These are phyloP conservation scores for Myriosclerotinia curreyana DNA, from an alignment of 2,329 filamentous ascomycete species.

Conservation along the genomic window DNA sequence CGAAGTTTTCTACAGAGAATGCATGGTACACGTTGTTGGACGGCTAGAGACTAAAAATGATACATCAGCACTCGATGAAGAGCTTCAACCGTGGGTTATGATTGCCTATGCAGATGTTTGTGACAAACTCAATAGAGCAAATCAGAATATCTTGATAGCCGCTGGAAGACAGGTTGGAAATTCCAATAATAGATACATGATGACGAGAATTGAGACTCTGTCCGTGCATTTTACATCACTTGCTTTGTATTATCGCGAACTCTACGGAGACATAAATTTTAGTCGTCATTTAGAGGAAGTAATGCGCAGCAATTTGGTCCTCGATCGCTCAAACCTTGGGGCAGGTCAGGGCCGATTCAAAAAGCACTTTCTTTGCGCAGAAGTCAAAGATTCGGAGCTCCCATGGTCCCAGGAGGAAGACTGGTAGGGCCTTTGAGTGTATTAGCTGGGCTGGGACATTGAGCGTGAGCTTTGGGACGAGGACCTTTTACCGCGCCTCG, in stretches of 20 bases:
- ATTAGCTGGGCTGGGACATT: not conserved
- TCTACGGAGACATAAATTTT: not conserved
- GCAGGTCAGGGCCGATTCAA: not conserved
- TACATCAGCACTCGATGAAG: not conserved
- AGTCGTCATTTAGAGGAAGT: not conserved
- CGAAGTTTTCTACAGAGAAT: not conserved
- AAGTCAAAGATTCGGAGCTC: not conserved
- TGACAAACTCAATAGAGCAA: not conserved
- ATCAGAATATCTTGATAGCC: accelerated
- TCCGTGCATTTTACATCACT: not conserved
- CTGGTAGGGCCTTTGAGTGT: not conserved
- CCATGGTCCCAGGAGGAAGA: not conserved
- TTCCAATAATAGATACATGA: no score
- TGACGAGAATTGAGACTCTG: no score
- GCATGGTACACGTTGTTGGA: slow-evolving; percentile 4
- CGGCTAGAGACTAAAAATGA: not conserved
- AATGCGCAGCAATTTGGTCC: not conserved
- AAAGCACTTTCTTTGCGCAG: not conserved
- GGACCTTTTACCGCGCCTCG: no score
- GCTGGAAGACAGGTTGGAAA: no score
- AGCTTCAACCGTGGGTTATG: not conserved
- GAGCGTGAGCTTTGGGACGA: no score
- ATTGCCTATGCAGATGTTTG: not conserved
- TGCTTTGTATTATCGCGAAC: accelerated
- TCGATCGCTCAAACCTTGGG: not conserved